phyloP scores from a whole-genome alignment of 768 basidiomycete genomes.

The Grammothele lineata region DNA sequence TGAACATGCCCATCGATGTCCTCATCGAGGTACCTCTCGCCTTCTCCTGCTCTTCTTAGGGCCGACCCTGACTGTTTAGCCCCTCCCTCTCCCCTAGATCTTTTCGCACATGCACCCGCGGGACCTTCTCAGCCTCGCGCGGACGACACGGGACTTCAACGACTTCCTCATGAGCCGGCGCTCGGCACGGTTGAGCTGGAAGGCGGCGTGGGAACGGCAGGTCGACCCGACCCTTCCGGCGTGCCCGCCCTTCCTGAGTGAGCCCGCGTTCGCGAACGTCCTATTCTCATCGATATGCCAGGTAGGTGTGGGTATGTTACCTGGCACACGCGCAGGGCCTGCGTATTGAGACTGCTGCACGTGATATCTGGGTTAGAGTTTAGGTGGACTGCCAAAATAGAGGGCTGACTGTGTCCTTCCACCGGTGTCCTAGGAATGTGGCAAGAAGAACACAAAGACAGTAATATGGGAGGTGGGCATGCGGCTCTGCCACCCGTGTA shows the following conservation, averaged over 20 bases:
- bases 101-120: constrained; percentile 1
- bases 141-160: background rate
- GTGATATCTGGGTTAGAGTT: background rate
- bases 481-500: too few species aligned
- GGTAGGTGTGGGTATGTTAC: background rate
- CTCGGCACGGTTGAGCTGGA: constrained; percentile 5
- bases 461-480: too few species aligned
- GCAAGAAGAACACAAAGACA: too few species aligned
- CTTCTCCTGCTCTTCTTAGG: background rate
- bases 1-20: constrained; percentile 11
- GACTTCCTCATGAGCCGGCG: background rate
- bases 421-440: background rate
- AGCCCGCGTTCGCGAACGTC: constrained; percentile 14
- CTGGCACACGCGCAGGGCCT: background rate
- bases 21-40: constrained; percentile 1
- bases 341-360: background rate
- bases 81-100: background rate
- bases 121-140: constrained; percentile 10
- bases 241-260: constrained; percentile 11
- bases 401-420: background rate
- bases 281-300: constrained; percentile 7
- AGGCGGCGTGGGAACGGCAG: constrained; percentile 2
- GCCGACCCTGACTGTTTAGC: background rate
- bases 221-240: constrained; percentile 8
- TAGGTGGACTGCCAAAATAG: background rate